Base-by-base conservation (phyloP, 345 rosid species). In the Bruguiera parviflora region DNA sequence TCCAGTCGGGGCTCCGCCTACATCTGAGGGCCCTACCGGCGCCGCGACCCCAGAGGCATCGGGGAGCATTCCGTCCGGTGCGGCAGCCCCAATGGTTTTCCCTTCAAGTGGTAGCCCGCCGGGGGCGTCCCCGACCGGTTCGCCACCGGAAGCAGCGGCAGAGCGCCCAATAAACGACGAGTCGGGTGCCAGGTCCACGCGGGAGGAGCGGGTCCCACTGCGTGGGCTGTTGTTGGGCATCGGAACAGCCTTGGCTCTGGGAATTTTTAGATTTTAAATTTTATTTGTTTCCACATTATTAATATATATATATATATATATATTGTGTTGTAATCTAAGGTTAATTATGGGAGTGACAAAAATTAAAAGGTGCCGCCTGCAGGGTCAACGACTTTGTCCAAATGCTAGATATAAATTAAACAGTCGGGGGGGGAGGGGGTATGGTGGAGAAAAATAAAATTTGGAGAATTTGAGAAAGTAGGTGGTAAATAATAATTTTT, bases 31-130 rank as follows among this genome's bases (percentile, higher is more conserved):
- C 47, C 92, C 89, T 3, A 74, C 21, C 8, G 64, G 58, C 5
- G 63, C 76, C 2, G 68, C 80, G 1, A 37, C 82, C 6, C 85
- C 88, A 3, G 81, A 70, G 75, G 56, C 76, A 57, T 64, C 68
- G 11, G 78, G 77, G 6, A 63, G 53, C 47, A 76, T 79, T 70
- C 89, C 91, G 0, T 73, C 89, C 0, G 83, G 78, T 73, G 80
- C 89, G 0, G 70, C 83, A 29, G 74, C 84, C 19, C 95, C 91
- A 0, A 76, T 24, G 16, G 81, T 85, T 27, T 84, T 89, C 71
- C 91, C 91, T 3, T 85, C 87, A 1, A 82, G 71, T 39, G 78
- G 87, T 16, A 73, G 77, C 43, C 88, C 89, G 0, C 73, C 82
- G 2, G 66, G 37, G 39, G 37, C 79, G 0, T 35, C 75, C 25